Base-by-base conservation (phyloP, 208 protist genomes). In the Vickermania spadyakhi region DNA sequence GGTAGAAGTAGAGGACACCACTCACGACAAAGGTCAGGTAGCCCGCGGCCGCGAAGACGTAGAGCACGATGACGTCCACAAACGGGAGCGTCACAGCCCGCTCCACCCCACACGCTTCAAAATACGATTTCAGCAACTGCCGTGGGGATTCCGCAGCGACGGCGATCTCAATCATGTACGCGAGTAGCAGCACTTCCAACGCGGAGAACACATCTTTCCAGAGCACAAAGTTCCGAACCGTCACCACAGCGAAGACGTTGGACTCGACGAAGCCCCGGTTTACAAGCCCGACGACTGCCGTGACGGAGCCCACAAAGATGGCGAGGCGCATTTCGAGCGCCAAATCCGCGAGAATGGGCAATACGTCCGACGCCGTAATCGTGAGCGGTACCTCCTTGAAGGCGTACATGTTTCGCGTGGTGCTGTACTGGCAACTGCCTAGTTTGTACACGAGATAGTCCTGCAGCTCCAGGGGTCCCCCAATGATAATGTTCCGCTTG, bases 121-220 rank as follows among this genome's bases (percentile, higher is more conserved):
- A 68, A 56, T 88, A 93, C 61, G 80, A 72, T 14, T 28, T 53
- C 42, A 91, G 69, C 36, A 89, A 66, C 28, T 4, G 5, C 13
- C 69, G 52, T n/a, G 78, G 59, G 4, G 64, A 60, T 11, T 64
- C 42, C 13, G 72, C 68, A 28, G 79, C 69, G 23, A 71, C 51
- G 30, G 58, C 56, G 28, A 81, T 76, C 54, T 79, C 70, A 0
- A 78, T 27, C 22, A 93, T 56, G 57, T 83, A 81, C 30, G 58
- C 68, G 0, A 89, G 57, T 14, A 89, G 29, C 5, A 80, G 64
- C 30, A 93, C 59, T 68, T 93, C 86, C 22, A 58, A 42, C 2
- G 86, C 86, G 0, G 80, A 87, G 22, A 93, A 31, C 41, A 84
- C 60, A 54, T 89, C 86, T 52, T 93, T 93, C 57, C 70, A 75